These are phyloP conservation scores for Cyberlindnera misumaiensis DNA, from an alignment of 805 yeast species.

Conservation along the genomic window DNA sequence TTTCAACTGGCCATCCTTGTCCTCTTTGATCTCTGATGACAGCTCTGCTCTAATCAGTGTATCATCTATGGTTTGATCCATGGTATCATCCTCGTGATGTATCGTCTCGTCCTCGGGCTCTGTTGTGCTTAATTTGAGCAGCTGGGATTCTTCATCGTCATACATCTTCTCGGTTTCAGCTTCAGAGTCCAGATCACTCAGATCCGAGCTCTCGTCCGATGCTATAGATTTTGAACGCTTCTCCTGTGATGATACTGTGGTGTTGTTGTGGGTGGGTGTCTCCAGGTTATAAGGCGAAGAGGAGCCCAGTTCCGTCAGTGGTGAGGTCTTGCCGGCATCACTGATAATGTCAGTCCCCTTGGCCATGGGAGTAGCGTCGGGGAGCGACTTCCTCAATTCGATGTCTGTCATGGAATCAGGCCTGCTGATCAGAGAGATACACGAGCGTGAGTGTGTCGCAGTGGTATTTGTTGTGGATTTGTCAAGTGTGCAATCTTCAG, in stretches of 20 bases:
- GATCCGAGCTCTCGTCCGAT: slow-evolving; percentile 32
- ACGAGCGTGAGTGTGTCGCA: too few species aligned
- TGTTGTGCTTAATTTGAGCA: slow-evolving; percentile 33
- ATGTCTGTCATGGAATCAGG: slow-evolving; percentile 15
- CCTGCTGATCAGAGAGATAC: neutral
- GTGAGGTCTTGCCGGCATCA: slow-evolving; percentile 20
- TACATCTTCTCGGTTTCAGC: slow-evolving; percentile 86
- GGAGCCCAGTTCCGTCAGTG: slow-evolving; percentile 21
- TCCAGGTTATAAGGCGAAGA: slow-evolving; percentile 16
- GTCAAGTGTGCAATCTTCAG: too few species aligned
- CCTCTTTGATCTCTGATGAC: slow-evolving; percentile 14
- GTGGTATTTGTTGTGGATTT: too few species aligned
- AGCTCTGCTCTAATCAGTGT: slow-evolving; percentile 20
- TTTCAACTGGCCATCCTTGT: slow-evolving; percentile 18
- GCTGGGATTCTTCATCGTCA: slow-evolving; percentile 26
- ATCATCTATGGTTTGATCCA: slow-evolving; percentile 15
- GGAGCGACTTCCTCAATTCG: slow-evolving; percentile 3
- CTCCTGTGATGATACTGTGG: neutral
- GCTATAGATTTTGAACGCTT: slow-evolving; percentile 18
- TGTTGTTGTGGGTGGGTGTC: slow-evolving; percentile 2
- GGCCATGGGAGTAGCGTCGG: slow-evolving; percentile 2
- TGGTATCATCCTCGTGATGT: slow-evolving; percentile 17
- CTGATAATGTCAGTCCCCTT: neutral
- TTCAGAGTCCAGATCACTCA: slow-evolving; percentile 66
- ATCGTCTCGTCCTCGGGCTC: slow-evolving; percentile 4